Conservation (phyloP, 2,329 filamentous ascomycete species). For the Alternaria gansuensis region DNA sequence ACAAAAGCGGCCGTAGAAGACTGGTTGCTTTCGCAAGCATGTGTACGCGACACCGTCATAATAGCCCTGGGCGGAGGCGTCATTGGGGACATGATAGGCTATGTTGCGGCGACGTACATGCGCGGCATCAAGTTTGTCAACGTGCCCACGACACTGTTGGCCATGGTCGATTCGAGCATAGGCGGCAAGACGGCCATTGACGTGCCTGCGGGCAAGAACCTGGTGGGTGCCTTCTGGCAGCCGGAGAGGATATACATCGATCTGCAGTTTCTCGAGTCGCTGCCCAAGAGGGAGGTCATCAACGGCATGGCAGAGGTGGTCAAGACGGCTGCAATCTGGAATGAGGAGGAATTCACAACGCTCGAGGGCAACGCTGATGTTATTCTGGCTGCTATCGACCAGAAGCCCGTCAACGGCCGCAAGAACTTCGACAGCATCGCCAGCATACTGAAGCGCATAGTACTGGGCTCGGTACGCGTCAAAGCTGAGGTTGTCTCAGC, state of each 20-base stretch:
- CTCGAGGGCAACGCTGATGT: conserved; percentile 82
- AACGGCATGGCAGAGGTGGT: conserved; percentile 99
- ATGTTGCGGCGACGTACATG: conserved; percentile 98
- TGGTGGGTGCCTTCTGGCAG: conserved; percentile 97
- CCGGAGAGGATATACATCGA: conserved; percentile 94
- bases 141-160: conserved; percentile 90
- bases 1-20: conserved; percentile 97
- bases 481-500: conserved; percentile 95
- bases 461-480: conserved; percentile 88
- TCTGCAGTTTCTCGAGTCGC: conserved; percentile 85
- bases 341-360: conserved; percentile 83
- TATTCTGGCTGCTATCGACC: conserved; percentile 77
- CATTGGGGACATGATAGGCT: conserved; percentile 97
- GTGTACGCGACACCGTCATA: conserved; percentile 92
- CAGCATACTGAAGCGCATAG: conserved; percentile 66
- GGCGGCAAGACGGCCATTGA: conserved; percentile 99
- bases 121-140: conserved; percentile 95
- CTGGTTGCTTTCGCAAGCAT: conserved; percentile 92
- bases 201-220: conserved; percentile 92
- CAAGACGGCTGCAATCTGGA: conserved; percentile 97
- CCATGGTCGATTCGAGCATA: conserved; percentile 99
- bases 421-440: conserved; percentile 74
- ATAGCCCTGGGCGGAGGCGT: conserved; percentile 95
- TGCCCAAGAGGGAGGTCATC: conserved; percentile 91
- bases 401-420: conserved; percentile 64